Evolutionary conservation across 108 stramenopile species (phyloP).

Genomic region (Cyclotella choctawhatcheeana): DNA sequence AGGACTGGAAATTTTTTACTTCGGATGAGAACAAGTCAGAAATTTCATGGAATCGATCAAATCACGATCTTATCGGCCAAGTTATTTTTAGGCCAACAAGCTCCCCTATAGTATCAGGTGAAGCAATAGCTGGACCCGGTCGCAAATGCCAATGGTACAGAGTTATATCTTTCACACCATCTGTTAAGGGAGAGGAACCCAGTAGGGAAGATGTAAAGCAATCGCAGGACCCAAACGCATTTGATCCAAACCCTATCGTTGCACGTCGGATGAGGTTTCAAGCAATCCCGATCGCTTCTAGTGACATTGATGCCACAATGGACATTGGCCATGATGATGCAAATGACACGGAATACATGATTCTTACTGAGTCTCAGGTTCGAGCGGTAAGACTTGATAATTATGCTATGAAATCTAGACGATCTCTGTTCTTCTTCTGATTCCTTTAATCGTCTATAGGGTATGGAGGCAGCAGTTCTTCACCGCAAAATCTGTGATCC

Average conservation of each 20-base stretch:
- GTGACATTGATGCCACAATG: conserved; percentile 29
- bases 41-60: conserved; percentile 57
- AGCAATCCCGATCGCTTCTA: conserved; percentile 47
- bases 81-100: conserved; percentile 65
- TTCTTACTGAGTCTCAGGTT: conserved; percentile 85
- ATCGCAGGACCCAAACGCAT: conserved; percentile 23
- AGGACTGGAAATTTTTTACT: conserved; percentile 66
- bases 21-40: conserved; percentile 25
- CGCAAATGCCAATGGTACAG: conserved; percentile 71
- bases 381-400: conserved; percentile 41
- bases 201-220: conserved; percentile 22
- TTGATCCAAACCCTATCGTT: conserved; percentile 40
- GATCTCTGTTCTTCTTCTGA: not conserved
- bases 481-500: conserved; percentile 25
- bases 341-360: conserved; percentile 40
- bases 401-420: not conserved
- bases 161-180: conserved; percentile 60
- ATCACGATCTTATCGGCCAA: conserved; percentile 57
- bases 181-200: conserved; percentile 52
- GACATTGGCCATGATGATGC: conserved; percentile 36
- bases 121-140: not conserved
- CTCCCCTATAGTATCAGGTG: conserved; percentile 5
- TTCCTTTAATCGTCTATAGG: conserved; percentile 20
- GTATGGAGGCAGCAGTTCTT: conserved; percentile 69
- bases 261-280: conserved; percentile 79